phyloP scores from a whole-genome alignment of 345 rosid species.

The Aurinia saxatilis region DNA sequence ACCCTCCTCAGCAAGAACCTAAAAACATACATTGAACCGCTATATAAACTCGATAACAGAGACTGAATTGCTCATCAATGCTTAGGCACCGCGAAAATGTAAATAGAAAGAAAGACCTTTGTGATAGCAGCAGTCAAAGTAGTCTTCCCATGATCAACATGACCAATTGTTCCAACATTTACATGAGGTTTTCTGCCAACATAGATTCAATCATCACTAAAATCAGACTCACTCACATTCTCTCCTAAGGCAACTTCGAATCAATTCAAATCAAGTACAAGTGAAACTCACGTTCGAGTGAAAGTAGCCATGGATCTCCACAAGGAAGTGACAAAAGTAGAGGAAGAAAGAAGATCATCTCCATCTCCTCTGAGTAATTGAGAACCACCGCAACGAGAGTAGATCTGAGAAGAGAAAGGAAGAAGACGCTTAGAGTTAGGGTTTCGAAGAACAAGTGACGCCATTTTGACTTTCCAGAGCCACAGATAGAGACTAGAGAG shows the following conservation, averaged over 20 bases:
- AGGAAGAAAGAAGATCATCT: slow-evolving; percentile 27
- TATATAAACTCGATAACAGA: background rate
- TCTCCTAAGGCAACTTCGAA: background rate
- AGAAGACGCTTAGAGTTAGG: slow-evolving; percentile 35
- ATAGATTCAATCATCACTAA: background rate
- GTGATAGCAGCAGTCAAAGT: slow-evolving; percentile 98
- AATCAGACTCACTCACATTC: background rate
- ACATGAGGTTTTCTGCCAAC: slow-evolving; percentile 85
- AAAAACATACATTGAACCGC: background rate
- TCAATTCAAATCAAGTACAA: background rate
- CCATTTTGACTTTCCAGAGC: slow-evolving; percentile 25
- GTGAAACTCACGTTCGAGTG: slow-evolving; percentile 53
- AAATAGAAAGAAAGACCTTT: slow-evolving; percentile 21
- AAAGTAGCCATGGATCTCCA: slow-evolving; percentile 92
- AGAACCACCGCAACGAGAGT: slow-evolving; percentile 30
- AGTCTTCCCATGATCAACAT: slow-evolving; percentile 99
- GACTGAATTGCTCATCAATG: background rate
- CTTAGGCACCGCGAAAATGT: too few relatives aligned
- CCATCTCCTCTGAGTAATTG: slow-evolving; percentile 21
- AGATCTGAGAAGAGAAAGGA: slow-evolving; percentile 33
- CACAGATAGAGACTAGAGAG: background rate
- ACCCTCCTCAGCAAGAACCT: slow-evolving; percentile 98
- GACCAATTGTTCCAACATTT: slow-evolving; percentile 98
- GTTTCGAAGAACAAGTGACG: slow-evolving; percentile 36
- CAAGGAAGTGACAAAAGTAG: slow-evolving; percentile 23